Evolutionary conservation across 1,284 basidiomycete species (phyloP).

Genomic region (Trichosporon sp.): DNA sequence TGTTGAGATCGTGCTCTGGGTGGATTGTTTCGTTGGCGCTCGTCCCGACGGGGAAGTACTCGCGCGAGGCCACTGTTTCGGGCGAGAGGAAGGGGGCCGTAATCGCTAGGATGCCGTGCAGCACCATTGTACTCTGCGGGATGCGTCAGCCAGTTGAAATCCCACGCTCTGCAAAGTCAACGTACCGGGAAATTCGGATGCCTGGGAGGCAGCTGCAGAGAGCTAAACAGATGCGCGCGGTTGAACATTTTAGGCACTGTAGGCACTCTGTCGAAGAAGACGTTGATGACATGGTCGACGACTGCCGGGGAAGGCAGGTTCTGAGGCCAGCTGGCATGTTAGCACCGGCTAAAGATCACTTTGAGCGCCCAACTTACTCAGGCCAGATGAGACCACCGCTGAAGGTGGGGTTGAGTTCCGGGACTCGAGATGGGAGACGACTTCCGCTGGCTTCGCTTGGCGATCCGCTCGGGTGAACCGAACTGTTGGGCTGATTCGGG

Average conservation of each 20-base stretch:
- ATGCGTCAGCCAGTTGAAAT: background rate
- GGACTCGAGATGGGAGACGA: background rate
- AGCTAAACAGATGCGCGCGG: constrained; percentile 25
- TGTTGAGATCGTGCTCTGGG: constrained; percentile 30
- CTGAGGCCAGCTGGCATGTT: constrained; percentile 30
- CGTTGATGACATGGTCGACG: constrained; percentile 33
- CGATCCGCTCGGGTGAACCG: background rate
- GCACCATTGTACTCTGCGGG: constrained; percentile 11
- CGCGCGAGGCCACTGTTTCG: constrained; percentile 24
- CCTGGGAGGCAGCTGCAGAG: constrained; percentile 32
- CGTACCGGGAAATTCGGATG: constrained; percentile 40
- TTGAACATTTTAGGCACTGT: constrained; percentile 39
- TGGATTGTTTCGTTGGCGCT: constrained; percentile 24
- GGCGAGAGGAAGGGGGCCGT: constrained; percentile 34
- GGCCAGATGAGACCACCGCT: constrained; percentile 23
- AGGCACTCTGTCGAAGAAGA: constrained; percentile 43
- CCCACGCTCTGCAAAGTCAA: background rate
- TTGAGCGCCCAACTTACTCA: constrained; percentile 23
- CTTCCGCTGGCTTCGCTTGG: background rate
- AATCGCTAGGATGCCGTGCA: constrained; percentile 40
- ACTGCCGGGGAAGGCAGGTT: constrained; percentile 35
- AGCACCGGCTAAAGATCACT: background rate
- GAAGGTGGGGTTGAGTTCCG: background rate
- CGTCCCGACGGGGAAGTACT: constrained; percentile 40
- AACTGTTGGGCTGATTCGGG: background rate